These are phyloP conservation scores for Russula sp. DNA, from an alignment of 768 basidiomycete genomes.

Conservation along the genomic window DNA sequence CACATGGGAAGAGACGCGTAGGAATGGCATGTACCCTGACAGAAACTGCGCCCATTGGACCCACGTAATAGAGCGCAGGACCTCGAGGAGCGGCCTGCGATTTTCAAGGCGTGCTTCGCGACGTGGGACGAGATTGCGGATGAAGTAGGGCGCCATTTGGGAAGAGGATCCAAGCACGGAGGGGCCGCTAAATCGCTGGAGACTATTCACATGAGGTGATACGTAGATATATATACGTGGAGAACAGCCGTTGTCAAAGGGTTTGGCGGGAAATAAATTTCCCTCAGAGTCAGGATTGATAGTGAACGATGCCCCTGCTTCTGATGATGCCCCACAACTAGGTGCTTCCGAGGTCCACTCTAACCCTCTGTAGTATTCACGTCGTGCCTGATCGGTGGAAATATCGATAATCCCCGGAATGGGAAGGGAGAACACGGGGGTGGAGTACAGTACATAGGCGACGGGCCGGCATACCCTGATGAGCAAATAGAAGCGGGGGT, in stretches of 20 bases:
- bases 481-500: no score
- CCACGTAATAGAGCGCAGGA: slow-evolving; percentile 39
- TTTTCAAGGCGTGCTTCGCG: slow-evolving; percentile 8
- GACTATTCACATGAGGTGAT: not conserved
- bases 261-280: not conserved
- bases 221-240: not conserved
- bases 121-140: slow-evolving; percentile 21
- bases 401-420: no score
- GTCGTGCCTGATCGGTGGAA: not conserved
- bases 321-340: not conserved
- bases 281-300: not conserved
- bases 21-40: slow-evolving; percentile 37
- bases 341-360: not conserved
- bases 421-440: not conserved
- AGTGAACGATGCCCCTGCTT: not conserved
- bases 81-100: slow-evolving; percentile 36
- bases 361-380: no score
- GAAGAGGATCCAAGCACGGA: not conserved
- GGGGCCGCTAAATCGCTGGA: not conserved
- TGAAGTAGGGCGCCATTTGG: slow-evolving; percentile 23
- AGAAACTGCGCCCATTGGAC: slow-evolving; percentile 51
- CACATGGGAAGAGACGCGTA: not conserved
- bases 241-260: not conserved
- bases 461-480: no score
- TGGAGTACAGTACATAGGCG: not conserved